Evolutionary conservation across 345 rosid species (phyloP).

Genomic region (Aegle marmelos): DNA sequence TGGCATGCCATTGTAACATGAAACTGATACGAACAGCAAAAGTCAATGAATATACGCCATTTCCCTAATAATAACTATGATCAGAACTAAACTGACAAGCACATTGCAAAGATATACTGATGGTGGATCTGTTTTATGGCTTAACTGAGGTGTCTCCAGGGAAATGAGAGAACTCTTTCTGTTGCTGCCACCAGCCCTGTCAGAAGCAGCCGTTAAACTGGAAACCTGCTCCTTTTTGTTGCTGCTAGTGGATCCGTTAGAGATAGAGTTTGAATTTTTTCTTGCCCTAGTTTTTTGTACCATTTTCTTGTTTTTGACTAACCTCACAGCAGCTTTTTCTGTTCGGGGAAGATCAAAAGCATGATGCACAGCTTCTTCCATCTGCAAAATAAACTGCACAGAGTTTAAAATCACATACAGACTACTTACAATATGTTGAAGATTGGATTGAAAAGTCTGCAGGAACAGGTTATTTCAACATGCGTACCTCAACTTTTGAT

Average conservation of each 20-base stretch:
- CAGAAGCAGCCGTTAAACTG: background rate
- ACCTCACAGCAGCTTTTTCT: background rate
- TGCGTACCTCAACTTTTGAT: constrained; percentile 13
- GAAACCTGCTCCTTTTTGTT: background rate
- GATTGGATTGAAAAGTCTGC: background rate
- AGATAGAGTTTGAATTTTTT: background rate
- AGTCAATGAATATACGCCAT: background rate
- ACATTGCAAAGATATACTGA: constrained; percentile 12
- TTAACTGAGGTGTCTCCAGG: constrained; percentile 9
- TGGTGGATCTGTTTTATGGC: constrained; percentile 9
- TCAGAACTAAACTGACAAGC: constrained; percentile 15
- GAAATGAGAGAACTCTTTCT: constrained; percentile 1
- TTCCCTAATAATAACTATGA: constrained; percentile 1
- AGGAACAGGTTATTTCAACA: background rate
- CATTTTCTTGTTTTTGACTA: background rate
- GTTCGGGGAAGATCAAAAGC: background rate
- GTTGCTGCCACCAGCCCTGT: background rate
- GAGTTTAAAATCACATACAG: background rate
- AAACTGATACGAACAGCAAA: background rate
- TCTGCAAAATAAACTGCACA: constrained; percentile 15
- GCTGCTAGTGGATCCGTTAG: background rate
- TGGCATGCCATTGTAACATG: background rate
- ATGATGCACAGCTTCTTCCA: background rate
- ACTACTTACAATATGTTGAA: background rate
- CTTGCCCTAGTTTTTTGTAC: background rate